Percentiles rank a stretch among this genome's conserved stretches.
phyloP scores from a whole-genome alignment of 148 eudicot genomes.

The Persicaria maculosa region DNA sequence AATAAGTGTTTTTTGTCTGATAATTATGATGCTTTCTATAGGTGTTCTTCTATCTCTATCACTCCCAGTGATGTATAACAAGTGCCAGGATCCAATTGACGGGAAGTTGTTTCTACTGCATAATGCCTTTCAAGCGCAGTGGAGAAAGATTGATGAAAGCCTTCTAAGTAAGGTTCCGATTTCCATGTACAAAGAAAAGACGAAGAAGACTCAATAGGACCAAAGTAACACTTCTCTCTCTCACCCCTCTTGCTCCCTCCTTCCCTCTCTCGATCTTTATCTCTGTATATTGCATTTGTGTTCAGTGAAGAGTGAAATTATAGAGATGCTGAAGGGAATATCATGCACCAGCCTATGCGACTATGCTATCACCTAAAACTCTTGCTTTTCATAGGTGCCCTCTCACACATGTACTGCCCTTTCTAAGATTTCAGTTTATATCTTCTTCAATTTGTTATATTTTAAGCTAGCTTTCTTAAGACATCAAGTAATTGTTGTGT shows the following conservation, averaged over 20 bases:
- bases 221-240: constrained; percentile 31
- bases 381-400: not conserved
- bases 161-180: constrained; percentile 49
- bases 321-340: not conserved
- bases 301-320: not conserved
- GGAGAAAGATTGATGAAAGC: constrained; percentile 42
- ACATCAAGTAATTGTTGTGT: not conserved
- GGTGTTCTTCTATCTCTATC: constrained; percentile 72
- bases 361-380: not conserved
- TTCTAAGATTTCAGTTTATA: not conserved
- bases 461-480: not conserved
- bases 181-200: constrained; percentile 46
- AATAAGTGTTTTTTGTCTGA: not conserved
- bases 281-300: not conserved
- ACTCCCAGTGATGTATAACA: constrained; percentile 68
- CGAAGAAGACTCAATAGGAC: constrained; percentile 62
- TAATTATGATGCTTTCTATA: constrained; percentile 18
- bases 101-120: constrained; percentile 40
- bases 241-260: not conserved
- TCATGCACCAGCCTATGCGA: not conserved
- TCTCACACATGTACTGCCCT: not conserved
- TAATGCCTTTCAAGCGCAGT: constrained; percentile 34
- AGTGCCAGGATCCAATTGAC: constrained; percentile 67
- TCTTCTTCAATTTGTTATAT: not conserved
- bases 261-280: constrained; percentile 15